Percentiles rank a stretch among this genome's conserved stretches.
phyloP scores from a whole-genome alignment of 1,139 yeast species.

The Zygotorulaspora mrakii region DNA sequence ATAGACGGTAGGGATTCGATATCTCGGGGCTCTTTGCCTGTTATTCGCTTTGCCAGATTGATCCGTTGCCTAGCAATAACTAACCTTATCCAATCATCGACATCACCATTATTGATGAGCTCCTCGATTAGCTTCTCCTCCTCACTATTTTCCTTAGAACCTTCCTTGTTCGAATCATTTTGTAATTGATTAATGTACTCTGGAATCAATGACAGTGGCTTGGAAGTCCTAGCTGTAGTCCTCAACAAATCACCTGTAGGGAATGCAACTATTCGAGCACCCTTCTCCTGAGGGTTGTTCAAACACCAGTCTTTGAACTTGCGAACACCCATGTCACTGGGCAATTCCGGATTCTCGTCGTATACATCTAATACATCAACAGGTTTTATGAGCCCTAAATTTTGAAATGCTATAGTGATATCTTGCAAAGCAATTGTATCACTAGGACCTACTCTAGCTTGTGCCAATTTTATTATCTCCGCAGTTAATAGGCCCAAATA shows the following conservation, averaged over 20 bases:
- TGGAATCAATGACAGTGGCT: slow-evolving; percentile 31
- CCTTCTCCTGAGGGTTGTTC: slow-evolving; percentile 40
- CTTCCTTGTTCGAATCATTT: slow-evolving; percentile 14
- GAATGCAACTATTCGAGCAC: slow-evolving; percentile 40
- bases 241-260: slow-evolving; percentile 37
- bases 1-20: slow-evolving; percentile 28
- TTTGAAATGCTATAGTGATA: slow-evolving; percentile 56
- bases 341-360: slow-evolving; percentile 39
- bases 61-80: slow-evolving; percentile 29
- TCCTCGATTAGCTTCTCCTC: slow-evolving; percentile 30
- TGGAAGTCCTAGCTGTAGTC: slow-evolving; percentile 17
- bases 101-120: slow-evolving; percentile 32
- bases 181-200: slow-evolving; percentile 35
- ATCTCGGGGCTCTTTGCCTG: slow-evolving; percentile 22
- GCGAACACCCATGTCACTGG: slow-evolving; percentile 42
- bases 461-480: slow-evolving; percentile 39
- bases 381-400: slow-evolving; percentile 53
- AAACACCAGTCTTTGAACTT: slow-evolving; percentile 49
- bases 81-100: slow-evolving; percentile 35
- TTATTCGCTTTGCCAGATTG: slow-evolving; percentile 19
- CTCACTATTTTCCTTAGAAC: slow-evolving; percentile 17
- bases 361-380: slow-evolving; percentile 41
- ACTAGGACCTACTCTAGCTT: slow-evolving; percentile 42
- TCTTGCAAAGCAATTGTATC: slow-evolving; percentile 51
- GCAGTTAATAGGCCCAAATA: slow-evolving; percentile 48